Evolutionary conservation across 441 rosid species (phyloP), one percentile per base, ranked within the genome.

Genomic region (Gossypium lobatum): DNA sequence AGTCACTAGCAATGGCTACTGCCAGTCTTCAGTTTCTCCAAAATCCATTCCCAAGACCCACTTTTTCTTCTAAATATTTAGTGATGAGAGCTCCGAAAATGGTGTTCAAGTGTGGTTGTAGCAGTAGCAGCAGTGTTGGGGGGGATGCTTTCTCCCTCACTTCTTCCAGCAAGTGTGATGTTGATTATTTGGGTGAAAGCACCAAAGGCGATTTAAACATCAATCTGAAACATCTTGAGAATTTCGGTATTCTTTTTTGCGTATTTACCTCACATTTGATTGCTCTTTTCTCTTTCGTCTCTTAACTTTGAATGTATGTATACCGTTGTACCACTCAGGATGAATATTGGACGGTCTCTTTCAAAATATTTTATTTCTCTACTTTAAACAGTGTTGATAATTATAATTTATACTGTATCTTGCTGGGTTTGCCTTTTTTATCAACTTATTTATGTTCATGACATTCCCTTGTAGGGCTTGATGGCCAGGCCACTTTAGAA

Each of bases 161-260:
- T 2, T 84, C 91, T 26, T 84, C 97, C 52, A 78, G 82, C 63
- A 83, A 83, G 73, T 77, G 34, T 73, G 95, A 90, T 61, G 87
- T 95, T 21, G 99, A 95, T 82, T 95, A 93, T 81, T 79, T 95
- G 64, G 99, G 99, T n/a, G 85, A 93, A 86, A 93, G 97, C 81
- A 91, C 98, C 61, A 95, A 85, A 78, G 98, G 99, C 54, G 99
- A 95, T 84, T 87, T 95, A 85, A 93, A 90, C 84, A 85, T 93
- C 79, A 91, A 91, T 68, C 62, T 80, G 60, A 88, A 93, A 75
- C 92, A 80, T 46, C 92, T 89, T 57, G 83, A 83, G 70, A 77
- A 89, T 73, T 82, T 86, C 46, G 92, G 93, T 88, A 84, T 59
- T 25, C 64, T 71, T 16, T 20, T 20, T n/a, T 61, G 21, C 39